Percentiles rank a stretch among this genome's conserved stretches.
Evolutionary conservation across 805 yeast genomes (phyloP).

Genomic region (Naumovozyma baii): DNA sequence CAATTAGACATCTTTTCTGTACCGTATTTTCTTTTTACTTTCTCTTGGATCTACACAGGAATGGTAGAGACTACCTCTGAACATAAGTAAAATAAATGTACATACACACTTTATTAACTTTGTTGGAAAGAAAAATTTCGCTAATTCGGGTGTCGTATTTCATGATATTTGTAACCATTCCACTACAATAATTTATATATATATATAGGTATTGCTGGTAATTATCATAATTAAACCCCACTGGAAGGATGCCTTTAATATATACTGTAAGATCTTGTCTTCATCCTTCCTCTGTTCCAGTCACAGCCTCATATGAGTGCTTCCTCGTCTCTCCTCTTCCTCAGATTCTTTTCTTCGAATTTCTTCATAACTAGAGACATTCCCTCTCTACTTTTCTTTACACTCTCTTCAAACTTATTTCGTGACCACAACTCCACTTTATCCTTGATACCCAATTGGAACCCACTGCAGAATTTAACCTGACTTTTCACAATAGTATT

Average conservation of each 20-base stretch:
- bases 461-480: conserved; percentile 66
- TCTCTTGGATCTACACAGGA: too few relatives aligned
- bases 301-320: not conserved
- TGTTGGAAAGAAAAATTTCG: too few relatives aligned
- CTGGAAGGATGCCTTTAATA: too few relatives aligned
- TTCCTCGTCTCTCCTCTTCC: not conserved
- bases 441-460: conserved; percentile 46
- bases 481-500: conserved; percentile 43
- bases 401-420: conserved; percentile 56
- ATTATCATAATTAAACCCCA: not conserved
- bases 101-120: too few relatives aligned
- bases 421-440: conserved; percentile 79
- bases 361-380: conserved; percentile 69
- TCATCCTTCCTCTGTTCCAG: too few relatives aligned
- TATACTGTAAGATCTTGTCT: too few relatives aligned
- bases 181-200: too few relatives aligned
- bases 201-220: too few relatives aligned
- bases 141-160: too few relatives aligned
- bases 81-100: too few relatives aligned
- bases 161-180: too few relatives aligned
- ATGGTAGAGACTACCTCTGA: too few relatives aligned
- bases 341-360: conserved; percentile 30
- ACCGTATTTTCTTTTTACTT: not conserved
- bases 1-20: conserved; percentile 22
- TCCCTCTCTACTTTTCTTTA: conserved; percentile 58